Evolutionary conservation across 139 green algal species (phyloP).

Genomic region (Axilococcus clingmanii): DNA sequence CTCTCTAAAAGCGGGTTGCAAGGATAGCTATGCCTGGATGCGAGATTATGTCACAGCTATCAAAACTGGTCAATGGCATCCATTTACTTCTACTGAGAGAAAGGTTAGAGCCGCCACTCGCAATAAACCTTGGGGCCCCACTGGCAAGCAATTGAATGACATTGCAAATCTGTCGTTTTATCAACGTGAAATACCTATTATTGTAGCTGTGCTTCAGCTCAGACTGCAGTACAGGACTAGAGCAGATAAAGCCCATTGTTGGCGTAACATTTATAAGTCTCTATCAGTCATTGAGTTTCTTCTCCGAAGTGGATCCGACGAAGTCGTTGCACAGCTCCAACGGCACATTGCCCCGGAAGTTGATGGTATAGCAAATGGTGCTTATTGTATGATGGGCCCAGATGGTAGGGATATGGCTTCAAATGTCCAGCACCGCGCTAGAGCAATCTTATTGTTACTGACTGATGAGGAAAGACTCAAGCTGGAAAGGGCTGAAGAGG

Average conservation of each 20-base stretch:
- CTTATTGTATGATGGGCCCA: constrained; percentile 33
- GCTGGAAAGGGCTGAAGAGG: too few relatives aligned
- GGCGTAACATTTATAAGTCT: constrained; percentile 77
- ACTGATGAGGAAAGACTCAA: constrained; percentile 32
- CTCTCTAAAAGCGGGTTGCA: constrained; percentile 1
- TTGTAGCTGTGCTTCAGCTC: constrained; percentile 59
- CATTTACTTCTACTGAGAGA: constrained; percentile 51
- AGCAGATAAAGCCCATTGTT: constrained; percentile 58
- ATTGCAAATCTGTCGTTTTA: constrained; percentile 46
- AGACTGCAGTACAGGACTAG: constrained; percentile 50
- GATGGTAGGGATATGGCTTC: constrained; percentile 63
- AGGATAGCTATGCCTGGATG: constrained; percentile 36
- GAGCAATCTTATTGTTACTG: constrained; percentile 48
- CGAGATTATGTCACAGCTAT: constrained; percentile 62
- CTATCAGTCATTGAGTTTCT: constrained; percentile 79
- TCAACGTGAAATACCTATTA: constrained; percentile 38
- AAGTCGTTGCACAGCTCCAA: constrained; percentile 26
- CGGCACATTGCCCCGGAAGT: constrained; percentile 40
- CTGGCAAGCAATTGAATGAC: constrained; percentile 52
- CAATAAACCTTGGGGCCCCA: constrained; percentile 68
- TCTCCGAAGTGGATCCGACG: constrained; percentile 40
- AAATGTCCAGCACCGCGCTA: constrained; percentile 74
- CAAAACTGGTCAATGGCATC: constrained; percentile 37
- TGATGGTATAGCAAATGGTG: constrained; percentile 55
- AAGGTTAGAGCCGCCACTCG: constrained; percentile 56